Conservation (phyloP, 2,329 filamentous ascomycete species). For the Fusarium staphyleae region DNA sequence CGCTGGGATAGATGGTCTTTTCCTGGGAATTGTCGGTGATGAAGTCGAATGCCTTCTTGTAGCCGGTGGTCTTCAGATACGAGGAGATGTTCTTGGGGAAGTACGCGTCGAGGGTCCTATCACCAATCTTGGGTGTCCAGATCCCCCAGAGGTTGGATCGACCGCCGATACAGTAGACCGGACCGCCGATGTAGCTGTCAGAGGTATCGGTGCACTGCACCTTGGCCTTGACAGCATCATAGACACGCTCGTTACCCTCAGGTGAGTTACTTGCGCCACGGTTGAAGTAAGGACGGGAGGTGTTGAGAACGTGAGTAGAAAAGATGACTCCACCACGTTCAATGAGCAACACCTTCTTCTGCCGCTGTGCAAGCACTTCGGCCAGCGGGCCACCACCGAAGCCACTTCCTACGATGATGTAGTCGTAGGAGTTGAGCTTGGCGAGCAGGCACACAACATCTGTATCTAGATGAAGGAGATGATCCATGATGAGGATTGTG, state of each 20-base stretch:
- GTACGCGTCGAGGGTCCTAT: conserved; percentile 2
- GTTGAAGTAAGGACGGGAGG: conserved; percentile 25
- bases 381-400: conserved; percentile 27
- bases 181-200: conserved; percentile 27
- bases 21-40: conserved; percentile 18
- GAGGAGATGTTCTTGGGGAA: not conserved
- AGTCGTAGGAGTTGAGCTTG: conserved; percentile 29
- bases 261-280: conserved; percentile 30
- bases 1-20: conserved; percentile 14
- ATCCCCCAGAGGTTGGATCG: conserved; percentile 30
- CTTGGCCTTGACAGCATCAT: conserved; percentile 31
- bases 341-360: conserved; percentile 28
- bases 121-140: conserved; percentile 23
- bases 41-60: not conserved
- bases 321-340: conserved; percentile 29
- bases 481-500: conserved; percentile 13
- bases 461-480: conserved; percentile 24
- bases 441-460: conserved; percentile 25
- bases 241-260: conserved; percentile 28
- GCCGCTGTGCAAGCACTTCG: conserved; percentile 11
- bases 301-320: conserved; percentile 31
- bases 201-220: conserved; percentile 22
- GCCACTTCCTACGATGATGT: conserved; percentile 29
- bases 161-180: conserved; percentile 27
- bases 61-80: not conserved